Evolutionary conservation across 495 filamentous ascomycete species (phyloP), one percentile per base, ranked within the genome.

Genomic region (Ramalina peruviana): DNA sequence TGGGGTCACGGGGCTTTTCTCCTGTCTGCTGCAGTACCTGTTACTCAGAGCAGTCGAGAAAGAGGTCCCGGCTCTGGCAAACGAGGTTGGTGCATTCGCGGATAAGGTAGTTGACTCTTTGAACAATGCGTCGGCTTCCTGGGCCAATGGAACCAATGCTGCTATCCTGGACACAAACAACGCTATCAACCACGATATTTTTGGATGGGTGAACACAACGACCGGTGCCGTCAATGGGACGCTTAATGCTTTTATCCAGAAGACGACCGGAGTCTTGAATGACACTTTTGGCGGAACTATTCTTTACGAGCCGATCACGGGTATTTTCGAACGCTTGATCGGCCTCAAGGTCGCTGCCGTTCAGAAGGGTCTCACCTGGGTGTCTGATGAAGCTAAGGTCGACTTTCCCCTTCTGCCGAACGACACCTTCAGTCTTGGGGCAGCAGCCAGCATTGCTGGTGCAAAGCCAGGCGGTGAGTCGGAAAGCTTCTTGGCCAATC

Each of bases 351-450:
- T 90, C 50, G 75, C 78, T 13, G 68, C 79, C 11, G 73, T 97
- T 53, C 72, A 97, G 60, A 80, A 82, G 55, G 92, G 83, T 9
- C 76, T 97, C 0, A 93, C 85, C 0, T 98, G 88, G 88, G 82
- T 93, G 30, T 71, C 80, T 50, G 82, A 97, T 56, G 61, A 96
- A 56, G 88, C 93, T 1, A 76, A 93, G 44, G 73, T 98, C 54
- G 67, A 78, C 50, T 83, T 98, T 58, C 92, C 93, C 1, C 60
- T 74, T 19, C 75, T 97, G 27, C 73, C 76, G 23, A 80, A 86
- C 59, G 73, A 95, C 58, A 83, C 83, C 25, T 94, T 98, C 72
- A 88, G 85, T 44, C 67, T 79, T 36, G 90, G 89, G 25, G 86
- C 89, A 36, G 63, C 74, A 15, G 67, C 75, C 36, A 81, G 77